Evolutionary conservation across 148 eudicot species (phyloP), one percentile per base, ranked within the genome.

Genomic region (Rhododendron ovatum): DNA sequence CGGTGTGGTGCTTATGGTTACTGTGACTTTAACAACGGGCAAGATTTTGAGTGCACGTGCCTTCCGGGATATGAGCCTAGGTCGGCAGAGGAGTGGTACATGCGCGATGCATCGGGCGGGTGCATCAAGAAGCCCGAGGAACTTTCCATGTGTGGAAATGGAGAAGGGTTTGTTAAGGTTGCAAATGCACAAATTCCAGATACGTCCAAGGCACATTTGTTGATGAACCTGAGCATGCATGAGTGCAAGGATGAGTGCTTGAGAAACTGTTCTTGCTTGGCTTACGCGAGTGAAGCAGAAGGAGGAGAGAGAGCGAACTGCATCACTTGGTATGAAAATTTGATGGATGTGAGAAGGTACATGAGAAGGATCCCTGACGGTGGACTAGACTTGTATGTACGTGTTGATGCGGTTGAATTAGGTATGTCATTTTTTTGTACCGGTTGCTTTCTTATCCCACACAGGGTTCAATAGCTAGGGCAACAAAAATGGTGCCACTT

Each of bases 131-230:
- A 88, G 86, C 87, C 82, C 3, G 88, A 22, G 50, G 24, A 81
- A 78, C 82, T 55, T 50, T 81, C 86, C 3, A 84, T 85, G 90
- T 93, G 95, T 80, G 81, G 47, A 33, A 89, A 83, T 1, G 91
- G 91, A 26, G 94, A 90, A 78, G 94, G 95, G 79, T 93, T 93
- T 81, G 67, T 90, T 22, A 88, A 85, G 86, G 4, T 91, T 51
- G 91, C 89, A 20, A 91, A 89, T 87, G n/a, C n/a, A n/a, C n/a
- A n/a, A n/a, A 1, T 92, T 48, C 95, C 95, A 1, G 94, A 92
- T 79, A 88, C 93, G 37, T 78, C 33, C 15, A 26, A 80, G 24
- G 37, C 61, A 50, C n/a, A 13, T 26, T 8, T 11, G 1, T 2
- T 1, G 59, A 28, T 7, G 47, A 28, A 18, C 20, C 30, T 26